Percentiles rank a stretch among this genome's conserved stretches.
These are phyloP conservation scores for Tetrahymena malaccensis DNA, from an alignment of 73 alveolate species.

Conservation along the genomic window DNA sequence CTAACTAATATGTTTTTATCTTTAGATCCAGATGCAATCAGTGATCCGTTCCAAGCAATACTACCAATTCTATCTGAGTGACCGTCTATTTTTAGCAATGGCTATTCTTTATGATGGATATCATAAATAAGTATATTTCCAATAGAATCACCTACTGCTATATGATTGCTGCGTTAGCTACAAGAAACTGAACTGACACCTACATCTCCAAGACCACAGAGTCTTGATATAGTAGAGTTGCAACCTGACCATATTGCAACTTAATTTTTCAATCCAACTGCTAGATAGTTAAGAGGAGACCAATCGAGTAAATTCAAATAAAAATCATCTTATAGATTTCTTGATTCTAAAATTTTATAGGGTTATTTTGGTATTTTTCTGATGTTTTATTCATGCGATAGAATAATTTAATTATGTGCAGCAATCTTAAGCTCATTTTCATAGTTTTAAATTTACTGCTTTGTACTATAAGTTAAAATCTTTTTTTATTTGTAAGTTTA, in stretches of 20 bases:
- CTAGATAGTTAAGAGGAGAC: constrained; percentile 72
- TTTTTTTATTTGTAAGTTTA: background rate
- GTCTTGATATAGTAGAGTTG: constrained; percentile 13
- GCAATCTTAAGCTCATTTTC: background rate
- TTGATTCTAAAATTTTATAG: constrained; percentile 68
- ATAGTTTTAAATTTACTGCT: background rate
- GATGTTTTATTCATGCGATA: constrained; percentile 14
- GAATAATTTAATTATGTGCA: background rate
- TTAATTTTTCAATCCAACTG: constrained; percentile 73
- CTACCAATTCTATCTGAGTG: constrained; percentile 90
- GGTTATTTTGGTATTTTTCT: constrained; percentile 67
- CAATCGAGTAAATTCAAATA: constrained; percentile 76
- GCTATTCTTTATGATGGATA: constrained; percentile 38
- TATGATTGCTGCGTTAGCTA: constrained; percentile 43
- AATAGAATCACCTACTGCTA: constrained; percentile 67
- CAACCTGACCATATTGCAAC: constrained; percentile 72
- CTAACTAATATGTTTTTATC: constrained; percentile 83
- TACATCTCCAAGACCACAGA: constrained; percentile 41
- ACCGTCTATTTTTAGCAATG: constrained; percentile 55
- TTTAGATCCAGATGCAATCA: constrained; percentile 83
- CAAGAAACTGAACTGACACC: constrained; percentile 74
- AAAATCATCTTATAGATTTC: constrained; percentile 71
- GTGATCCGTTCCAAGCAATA: constrained; percentile 75
- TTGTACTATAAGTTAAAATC: background rate
- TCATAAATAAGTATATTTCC: constrained; percentile 71